These are phyloP conservation scores for Cercospora zeae-maydis DNA, from an alignment of 2,329 filamentous ascomycete genomes.

Conservation along the genomic window DNA sequence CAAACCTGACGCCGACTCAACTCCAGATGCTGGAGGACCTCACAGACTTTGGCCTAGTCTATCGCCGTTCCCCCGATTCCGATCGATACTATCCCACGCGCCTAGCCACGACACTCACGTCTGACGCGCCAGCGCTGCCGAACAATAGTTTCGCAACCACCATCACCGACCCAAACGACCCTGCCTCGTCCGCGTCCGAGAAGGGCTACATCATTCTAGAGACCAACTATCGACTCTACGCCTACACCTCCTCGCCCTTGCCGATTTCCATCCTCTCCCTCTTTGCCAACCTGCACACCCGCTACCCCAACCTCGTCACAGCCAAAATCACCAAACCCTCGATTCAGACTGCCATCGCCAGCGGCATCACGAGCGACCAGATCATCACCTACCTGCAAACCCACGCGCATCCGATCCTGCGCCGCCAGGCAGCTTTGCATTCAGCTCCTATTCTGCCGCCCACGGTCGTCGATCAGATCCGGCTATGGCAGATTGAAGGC, in stretches of 20 bases:
- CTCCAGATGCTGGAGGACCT: constrained; percentile 86
- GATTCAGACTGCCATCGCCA: constrained; percentile 78
- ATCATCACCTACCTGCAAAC: constrained; percentile 90
- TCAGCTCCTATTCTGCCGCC: constrained; percentile 74
- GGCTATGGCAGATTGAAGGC: constrained; percentile 95
- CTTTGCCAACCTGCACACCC: constrained; percentile 81
- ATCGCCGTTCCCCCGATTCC: constrained; percentile 50
- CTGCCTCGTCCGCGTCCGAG: constrained; percentile 40
- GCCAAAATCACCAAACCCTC: constrained; percentile 87
- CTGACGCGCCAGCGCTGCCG: constrained; percentile 67
- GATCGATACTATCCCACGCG: constrained; percentile 79
- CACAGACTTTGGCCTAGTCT: constrained; percentile 88
- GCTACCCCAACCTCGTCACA: constrained; percentile 90
- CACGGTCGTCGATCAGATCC: constrained; percentile 95
- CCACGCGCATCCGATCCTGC: constrained; percentile 93
- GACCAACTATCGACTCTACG: constrained; percentile 96
- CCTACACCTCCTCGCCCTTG: constrained; percentile 88
- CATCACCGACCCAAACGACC: constrained; percentile 38
- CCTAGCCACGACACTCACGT: constrained; percentile 88
- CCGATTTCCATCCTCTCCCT: constrained; percentile 92
- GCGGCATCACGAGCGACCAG: constrained; percentile 91
- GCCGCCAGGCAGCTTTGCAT: constrained; percentile 50
- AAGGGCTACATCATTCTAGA: constrained; percentile 92
- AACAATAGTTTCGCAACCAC: constrained; percentile 65
- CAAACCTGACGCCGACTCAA: constrained; percentile 75